Evolutionary conservation across 345 rosid species (phyloP).

Genomic region (Boechera retrofracta): DNA sequence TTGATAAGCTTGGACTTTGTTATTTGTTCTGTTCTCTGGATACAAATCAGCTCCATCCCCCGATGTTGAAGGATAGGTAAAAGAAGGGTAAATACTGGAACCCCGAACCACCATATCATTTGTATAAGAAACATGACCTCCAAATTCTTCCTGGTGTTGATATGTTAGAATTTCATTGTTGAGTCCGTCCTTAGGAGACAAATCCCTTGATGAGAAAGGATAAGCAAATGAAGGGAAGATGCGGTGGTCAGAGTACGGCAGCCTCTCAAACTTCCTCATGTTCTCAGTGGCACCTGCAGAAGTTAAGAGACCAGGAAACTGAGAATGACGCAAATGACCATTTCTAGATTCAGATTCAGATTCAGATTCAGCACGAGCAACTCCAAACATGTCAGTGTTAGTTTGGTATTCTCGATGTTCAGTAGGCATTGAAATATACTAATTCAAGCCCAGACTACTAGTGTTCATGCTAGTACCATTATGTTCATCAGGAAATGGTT

Average conservation of each 20-base stretch:
- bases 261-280: slow-evolving; percentile 31
- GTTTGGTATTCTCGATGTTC: slow-evolving; percentile 34
- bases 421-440: slow-evolving; percentile 33
- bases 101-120: slow-evolving; percentile 3
- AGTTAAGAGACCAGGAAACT: slow-evolving; percentile 33
- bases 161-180: slow-evolving; percentile 17
- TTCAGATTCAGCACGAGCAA: slow-evolving; percentile 42
- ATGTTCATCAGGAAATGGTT: slow-evolving; percentile 32
- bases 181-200: slow-evolving; percentile 18
- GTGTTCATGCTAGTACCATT: slow-evolving; percentile 30
- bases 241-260: slow-evolving; percentile 33
- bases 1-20: slow-evolving; percentile 33
- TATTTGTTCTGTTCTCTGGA: slow-evolving; percentile 31
- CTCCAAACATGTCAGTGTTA: slow-evolving; percentile 22
- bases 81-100: slow-evolving; percentile 44
- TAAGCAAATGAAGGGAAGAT: slow-evolving; percentile 44
- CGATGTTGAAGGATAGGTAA: slow-evolving; percentile 11
- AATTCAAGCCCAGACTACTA: slow-evolving; percentile 14
- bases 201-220: slow-evolving; percentile 24
- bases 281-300: slow-evolving; percentile 30
- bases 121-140: slow-evolving; percentile 20
- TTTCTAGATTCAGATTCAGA: slow-evolving; percentile 34
- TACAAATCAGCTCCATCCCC: slow-evolving; percentile 35
- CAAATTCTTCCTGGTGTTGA: slow-evolving; percentile 34
- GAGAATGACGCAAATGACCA: slow-evolving; percentile 33